Base-by-base conservation (phyloP, 208 protist genomes). In the Leishmania turanica region DNA sequence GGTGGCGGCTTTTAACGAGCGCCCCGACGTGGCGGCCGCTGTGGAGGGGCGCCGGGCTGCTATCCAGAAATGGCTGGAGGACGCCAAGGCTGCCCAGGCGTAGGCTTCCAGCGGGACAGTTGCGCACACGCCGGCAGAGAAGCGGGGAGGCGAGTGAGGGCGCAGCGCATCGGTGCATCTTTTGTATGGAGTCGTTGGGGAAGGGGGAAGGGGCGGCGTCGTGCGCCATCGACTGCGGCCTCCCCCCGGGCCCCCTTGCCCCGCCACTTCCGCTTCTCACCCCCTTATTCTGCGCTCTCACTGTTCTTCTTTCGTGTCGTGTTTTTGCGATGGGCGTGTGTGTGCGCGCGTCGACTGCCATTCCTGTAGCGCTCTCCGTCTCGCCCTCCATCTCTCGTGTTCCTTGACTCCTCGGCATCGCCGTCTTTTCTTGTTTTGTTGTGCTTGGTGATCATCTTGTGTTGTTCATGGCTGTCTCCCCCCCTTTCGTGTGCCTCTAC, bases 1-100 rank as follows among this genome's bases (percentile, higher is more conserved):
- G 87, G 88, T 98, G 69, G 86, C 90, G 49, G 89, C 84, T 24
- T 98, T 96, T 80, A 98, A 98, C 85, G 72, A 81, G 64, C 87
- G 91, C 1, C 87, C 91, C 6, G 95, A 95, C 47, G 89, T 98
- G 21, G 78, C 58, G 45, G 82, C 83, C 40, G 91, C 90, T 15
- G 82, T 90, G 40, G 66, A 92, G 78, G 75, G 86, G 64, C 86
- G 94, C n/a, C 71, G 92, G 88, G 80, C 78, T 37, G 86, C 86
- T 15, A 93, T 98, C 75, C 71, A 82, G 21, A 88, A 82, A 45
- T 98, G 95, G 93, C 58, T 95, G 7, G 79, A 68, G 8, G 88
- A 89, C 51, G 79, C 81, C 8, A 89, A 89, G 80, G 72, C 73
- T n/a, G 79, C 79, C n/a, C 82, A 82, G 56, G 65, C 37, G 65